Base-by-base conservation (phyloP, 768 basidiomycete genomes). In the Suillus spraguei region DNA sequence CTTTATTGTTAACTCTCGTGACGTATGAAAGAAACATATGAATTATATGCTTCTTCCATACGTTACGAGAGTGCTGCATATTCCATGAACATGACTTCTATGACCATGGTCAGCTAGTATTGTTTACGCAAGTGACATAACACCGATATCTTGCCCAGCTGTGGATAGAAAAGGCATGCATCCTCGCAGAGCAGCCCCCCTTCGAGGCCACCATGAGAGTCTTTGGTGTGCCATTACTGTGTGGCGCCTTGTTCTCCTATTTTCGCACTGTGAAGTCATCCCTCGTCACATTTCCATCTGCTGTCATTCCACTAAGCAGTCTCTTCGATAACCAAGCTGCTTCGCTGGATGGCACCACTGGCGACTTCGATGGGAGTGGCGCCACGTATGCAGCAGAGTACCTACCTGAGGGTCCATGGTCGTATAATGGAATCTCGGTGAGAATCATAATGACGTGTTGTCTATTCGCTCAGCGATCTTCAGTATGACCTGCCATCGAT, bases 271-370 rank as follows among this genome's bases (percentile, higher is more conserved):
- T 56, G 0, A 24, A 61, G 52, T 41, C 67, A 10, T 56, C 70
- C 16, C 64, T 75, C 59, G 16, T 63, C 7, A 46, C 67, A 2
- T 82, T 78, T 63, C 74, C 77, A 6, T 80, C 79, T 5, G 65
- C 63, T 3, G 44, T 70, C 7, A 44, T 83, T 17, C 66, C 75
- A 7, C 58, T 83, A 0, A 60, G 62, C 5, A 46, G 59, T 41
- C 60, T 80, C 20, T 72, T 82, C 63, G 63, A 83, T 11, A 83
- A 83, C 59, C 78, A 80, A 60, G 82, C 81, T 6, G 81, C 82
- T 6, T 80, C 81, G 1, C 24, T 74, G 0, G 64, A 79, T 54
- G 78, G 78, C 2, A 71, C 77, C 14, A 67, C 64, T 0, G 80
- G 80, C 20, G 68, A 78, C 68, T 83, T 83, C 59, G 76, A 82